phyloP scores from a whole-genome alignment of 2,329 filamentous ascomycete genomes.

The Colletotrichum lini region DNA sequence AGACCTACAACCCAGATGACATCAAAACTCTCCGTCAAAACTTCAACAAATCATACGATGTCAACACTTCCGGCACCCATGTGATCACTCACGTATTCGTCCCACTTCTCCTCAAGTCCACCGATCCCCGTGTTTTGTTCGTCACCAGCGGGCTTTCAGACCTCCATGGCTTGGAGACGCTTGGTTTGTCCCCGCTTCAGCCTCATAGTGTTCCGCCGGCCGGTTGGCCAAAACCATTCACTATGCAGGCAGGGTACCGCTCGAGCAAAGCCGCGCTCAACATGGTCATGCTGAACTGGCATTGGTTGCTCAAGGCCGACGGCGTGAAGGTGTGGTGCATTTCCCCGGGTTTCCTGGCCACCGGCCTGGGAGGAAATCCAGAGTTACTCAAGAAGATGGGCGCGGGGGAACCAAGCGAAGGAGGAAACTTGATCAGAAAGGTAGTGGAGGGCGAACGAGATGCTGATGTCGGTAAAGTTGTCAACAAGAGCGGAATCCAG shows the following conservation, averaged over 20 bases:
- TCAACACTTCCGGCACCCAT: constrained; percentile 64
- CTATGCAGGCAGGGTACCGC: constrained; percentile 52
- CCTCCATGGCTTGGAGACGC: constrained; percentile 48
- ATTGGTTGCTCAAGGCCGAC: constrained; percentile 58
- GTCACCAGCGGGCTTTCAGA: constrained; percentile 59
- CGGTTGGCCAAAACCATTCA: constrained; percentile 62
- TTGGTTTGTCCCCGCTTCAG: constrained; percentile 38
- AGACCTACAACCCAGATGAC: constrained; percentile 51
- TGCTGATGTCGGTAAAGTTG: constrained; percentile 56
- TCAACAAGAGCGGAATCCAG: constrained; percentile 50
- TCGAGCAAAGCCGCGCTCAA: constrained; percentile 61
- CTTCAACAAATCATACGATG: constrained; percentile 63
- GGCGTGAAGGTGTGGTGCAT: constrained; percentile 65
- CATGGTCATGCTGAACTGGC: constrained; percentile 65
- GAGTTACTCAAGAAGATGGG: constrained; percentile 52
- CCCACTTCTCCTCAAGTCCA: constrained; percentile 60
- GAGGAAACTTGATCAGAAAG: constrained; percentile 54
- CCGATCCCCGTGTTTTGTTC: constrained; percentile 62
- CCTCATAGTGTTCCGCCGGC: constrained; percentile 55
- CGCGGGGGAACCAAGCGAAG: constrained; percentile 52
- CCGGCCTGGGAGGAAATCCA: constrained; percentile 55
- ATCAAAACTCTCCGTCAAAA: constrained; percentile 52
- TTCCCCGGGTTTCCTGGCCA: constrained; percentile 65
- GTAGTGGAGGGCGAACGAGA: constrained; percentile 61
- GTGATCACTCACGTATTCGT: constrained; percentile 53